Evolutionary conservation across 148 eudicot genomes (phyloP), one percentile per base, ranked within the genome.

Genomic region (Hydrangea macrophylla): DNA sequence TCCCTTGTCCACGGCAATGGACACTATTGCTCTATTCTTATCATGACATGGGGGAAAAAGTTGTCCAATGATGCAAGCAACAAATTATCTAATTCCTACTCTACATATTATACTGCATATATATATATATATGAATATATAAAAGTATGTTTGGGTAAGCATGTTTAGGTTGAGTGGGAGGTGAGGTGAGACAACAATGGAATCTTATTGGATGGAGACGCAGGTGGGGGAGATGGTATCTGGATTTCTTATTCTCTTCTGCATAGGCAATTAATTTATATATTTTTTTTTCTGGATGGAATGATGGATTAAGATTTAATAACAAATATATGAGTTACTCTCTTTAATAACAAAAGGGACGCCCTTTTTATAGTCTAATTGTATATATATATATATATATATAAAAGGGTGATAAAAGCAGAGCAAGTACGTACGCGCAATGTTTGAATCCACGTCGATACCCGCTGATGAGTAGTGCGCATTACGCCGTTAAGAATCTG

Each of bases 361-460:
- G n/a, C n/a, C n/a, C n/a, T n/a, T n/a, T n/a, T n/a, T n/a, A n/a
- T n/a, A n/a, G n/a, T n/a, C n/a, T n/a, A n/a, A n/a, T n/a, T n/a
- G n/a, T n/a, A n/a, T n/a, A n/a, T n/a, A 20, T 6, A 28, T 23
- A 53, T 31, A 17, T 23, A 15, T 6, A 33, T n/a, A 55, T n/a
- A 30, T 8, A 32, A 54, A 27, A 60, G 36, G 83, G 72, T 80
- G 80, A 80, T 70, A 76, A 7, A 65, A 70, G 75, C 78, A 74
- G 51, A 55, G 79, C 69, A 37, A 59, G 20, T 12, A 42, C 66
- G n/a, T n/a, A n/a, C n/a, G n/a, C n/a, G 33, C 80, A 18, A 72
- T 32, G 75, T 79, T 76, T 78, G 85, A 73, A 66, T 82, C 85
- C 85, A 75, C 85, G 80, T 82, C 82, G 62, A 73, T 67, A 60